Evolutionary conservation across 768 basidiomycete genomes (phyloP), one percentile per base, ranked within the genome.

Genomic region (Agrocybe pediades): DNA sequence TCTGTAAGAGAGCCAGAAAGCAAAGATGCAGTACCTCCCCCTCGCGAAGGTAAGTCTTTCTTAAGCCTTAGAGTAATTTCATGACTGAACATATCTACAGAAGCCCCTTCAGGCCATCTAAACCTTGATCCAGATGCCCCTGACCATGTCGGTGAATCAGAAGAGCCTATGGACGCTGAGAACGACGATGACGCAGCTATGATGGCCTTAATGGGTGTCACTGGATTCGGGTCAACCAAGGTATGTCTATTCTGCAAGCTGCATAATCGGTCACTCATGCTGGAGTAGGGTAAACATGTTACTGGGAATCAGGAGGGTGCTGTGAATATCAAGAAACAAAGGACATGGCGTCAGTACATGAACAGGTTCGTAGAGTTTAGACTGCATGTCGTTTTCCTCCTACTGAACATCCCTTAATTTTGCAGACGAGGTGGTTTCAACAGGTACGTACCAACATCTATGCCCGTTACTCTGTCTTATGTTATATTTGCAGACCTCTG

Each of bases 331-430:
- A 94, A 90, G 79, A 94, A 92, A 73, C 83, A 82, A 52, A 78
- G 93, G 55, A 95, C 92, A 21, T 96, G 94, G 95, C 80, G 94
- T 59, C 96, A 98, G 71, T 99, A 99, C 70, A 99, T 99, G 96
- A 98, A 98, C 69, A 83, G 94, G 85, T 86, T 62, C 44, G 79
- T 55, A 26, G n/a, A 30, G 3, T 33, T 11, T n/a, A 21, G 46
- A 15, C 7, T 19, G 21, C 41, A 11, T 41, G 36, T n/a, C 46
- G 26, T 41, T 51, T 4, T 33, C 27, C 50, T 17, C 26, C 33
- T 46, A n/a, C 23, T 57, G 33, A 7, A 41, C 54, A 44, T 49
- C 41, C 39, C 57, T 24, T 50, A 59, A n/a, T 45, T 39, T 57
- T 27, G n/a, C 29, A 88, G 90, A 47, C 87, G 88, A 57, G 92